Evolutionary conservation across 352 stramenopile genomes (phyloP).

Genomic region (Peronospora belbahrii): DNA sequence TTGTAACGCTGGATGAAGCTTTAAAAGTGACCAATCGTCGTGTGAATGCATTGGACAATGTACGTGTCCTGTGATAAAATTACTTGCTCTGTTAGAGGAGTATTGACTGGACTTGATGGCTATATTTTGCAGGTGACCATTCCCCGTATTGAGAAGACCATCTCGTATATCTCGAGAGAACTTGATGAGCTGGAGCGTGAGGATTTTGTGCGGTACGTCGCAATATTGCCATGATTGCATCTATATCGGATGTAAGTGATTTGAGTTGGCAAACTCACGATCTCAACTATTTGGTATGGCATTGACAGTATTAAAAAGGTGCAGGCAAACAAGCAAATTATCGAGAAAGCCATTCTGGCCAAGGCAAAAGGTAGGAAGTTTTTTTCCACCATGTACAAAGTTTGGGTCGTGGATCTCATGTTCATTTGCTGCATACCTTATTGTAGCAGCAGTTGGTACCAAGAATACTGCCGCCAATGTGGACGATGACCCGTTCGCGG

Average conservation of each 20-base stretch:
- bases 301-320: slow-evolving; percentile 94
- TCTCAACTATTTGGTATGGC: not conserved
- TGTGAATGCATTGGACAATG: slow-evolving; percentile 98
- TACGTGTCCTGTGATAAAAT: slow-evolving; percentile 16
- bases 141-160: slow-evolving; percentile 94
- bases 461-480: slow-evolving; percentile 10
- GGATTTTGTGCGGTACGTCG: slow-evolving; percentile 80
- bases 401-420: not conserved
- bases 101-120: not conserved
- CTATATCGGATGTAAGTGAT: not conserved
- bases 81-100: not conserved
- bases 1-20: slow-evolving; percentile 98
- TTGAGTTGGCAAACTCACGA: not conserved
- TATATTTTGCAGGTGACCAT: slow-evolving; percentile 88
- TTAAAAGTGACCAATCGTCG: slow-evolving; percentile 98
- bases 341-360: slow-evolving; percentile 60
- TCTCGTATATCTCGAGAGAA: slow-evolving; percentile 96
- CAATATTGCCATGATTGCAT: not conserved
- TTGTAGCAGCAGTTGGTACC: slow-evolving; percentile 6
- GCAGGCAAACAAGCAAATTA: slow-evolving; percentile 93
- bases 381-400: not conserved
- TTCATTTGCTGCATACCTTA: not conserved
- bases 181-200: slow-evolving; percentile 98
- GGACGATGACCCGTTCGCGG: slow-evolving; percentile 60
- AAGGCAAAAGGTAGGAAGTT: slow-evolving; percentile 50